Conservation (phyloP, 2,329 filamentous ascomycete genomes). For the Delphinella strobiligena region DNA sequence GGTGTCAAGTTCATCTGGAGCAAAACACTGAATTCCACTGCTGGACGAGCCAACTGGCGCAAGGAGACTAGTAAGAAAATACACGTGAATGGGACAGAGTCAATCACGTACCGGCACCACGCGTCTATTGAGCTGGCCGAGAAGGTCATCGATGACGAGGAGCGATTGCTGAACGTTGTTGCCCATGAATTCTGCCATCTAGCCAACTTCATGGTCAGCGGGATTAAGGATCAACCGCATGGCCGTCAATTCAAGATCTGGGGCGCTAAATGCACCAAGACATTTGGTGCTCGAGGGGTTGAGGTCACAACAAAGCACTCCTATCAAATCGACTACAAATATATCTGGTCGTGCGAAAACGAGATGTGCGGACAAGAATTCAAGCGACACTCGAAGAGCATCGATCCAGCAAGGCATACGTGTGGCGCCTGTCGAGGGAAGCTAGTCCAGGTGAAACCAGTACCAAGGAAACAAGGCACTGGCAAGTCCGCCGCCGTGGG, state of each 20-base stretch:
- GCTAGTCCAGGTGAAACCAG: slow-evolving; percentile 69
- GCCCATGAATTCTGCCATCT: slow-evolving; percentile 96
- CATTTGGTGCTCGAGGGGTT: slow-evolving; percentile 51
- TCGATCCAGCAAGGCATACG: slow-evolving; percentile 57
- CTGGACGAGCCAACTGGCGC: slow-evolving; percentile 47
- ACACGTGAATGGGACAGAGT: slow-evolving; percentile 1
- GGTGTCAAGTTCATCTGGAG: slow-evolving; percentile 63
- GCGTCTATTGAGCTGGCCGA: slow-evolving; percentile 79
- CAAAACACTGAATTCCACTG: slow-evolving; percentile 68
- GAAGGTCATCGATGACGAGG: slow-evolving; percentile 70
- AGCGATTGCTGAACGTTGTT: slow-evolving; percentile 76
- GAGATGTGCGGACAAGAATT: slow-evolving; percentile 54
- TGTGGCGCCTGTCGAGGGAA: slow-evolving; percentile 63
- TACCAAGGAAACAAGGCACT: slow-evolving; percentile 41
- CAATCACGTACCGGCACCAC: slow-evolving; percentile 27
- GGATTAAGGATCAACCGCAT: slow-evolving; percentile 65
- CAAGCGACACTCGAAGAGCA: slow-evolving; percentile 75
- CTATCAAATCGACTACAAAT: slow-evolving; percentile 88
- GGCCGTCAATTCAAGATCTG: slow-evolving; percentile 75
- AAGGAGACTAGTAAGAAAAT: slow-evolving; percentile 29
- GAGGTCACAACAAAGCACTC: slow-evolving; percentile 80
- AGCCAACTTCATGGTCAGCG: slow-evolving; percentile 77
- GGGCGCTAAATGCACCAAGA: slow-evolving; percentile 45
- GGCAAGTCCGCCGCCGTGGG: too few species aligned
- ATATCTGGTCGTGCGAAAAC: slow-evolving; percentile 62